These are phyloP conservation scores for Durusdinium trenchii DNA, from an alignment of 73 alveolate genomes.

Conservation along the genomic window DNA sequence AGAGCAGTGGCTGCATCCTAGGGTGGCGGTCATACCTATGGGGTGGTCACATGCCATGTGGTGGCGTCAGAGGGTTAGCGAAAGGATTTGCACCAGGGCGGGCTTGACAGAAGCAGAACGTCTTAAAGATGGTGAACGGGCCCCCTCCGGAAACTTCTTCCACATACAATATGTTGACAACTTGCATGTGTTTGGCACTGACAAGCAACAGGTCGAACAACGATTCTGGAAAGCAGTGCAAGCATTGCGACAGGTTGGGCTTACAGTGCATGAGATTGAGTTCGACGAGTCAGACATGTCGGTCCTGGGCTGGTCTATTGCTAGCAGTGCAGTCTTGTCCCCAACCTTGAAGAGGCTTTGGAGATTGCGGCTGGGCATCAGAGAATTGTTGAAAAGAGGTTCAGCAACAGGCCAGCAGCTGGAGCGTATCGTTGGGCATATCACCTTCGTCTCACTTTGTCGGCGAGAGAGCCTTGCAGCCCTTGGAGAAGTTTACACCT, in stretches of 20 bases:
- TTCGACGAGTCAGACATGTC: not conserved
- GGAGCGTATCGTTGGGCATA: no score
- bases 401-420: not conserved
- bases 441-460: not conserved
- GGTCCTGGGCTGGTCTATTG: slow-evolving; percentile 42
- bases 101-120: no score
- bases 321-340: no score
- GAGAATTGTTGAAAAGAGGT: not conserved
- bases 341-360: no score
- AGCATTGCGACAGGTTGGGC: not conserved
- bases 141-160: no score
- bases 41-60: no score
- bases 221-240: not conserved
- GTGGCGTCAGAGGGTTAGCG: not conserved
- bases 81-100: not conserved
- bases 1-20: not conserved
- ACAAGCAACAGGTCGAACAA: no score
- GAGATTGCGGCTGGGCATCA: not conserved
- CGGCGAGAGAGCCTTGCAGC: no score
- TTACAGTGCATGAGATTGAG: not conserved
- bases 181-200: not conserved
- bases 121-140: not conserved
- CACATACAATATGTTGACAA: not conserved
- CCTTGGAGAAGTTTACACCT: no score
- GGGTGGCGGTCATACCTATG: not conserved